These are phyloP conservation scores for Pleurostoma richardsiae DNA, from an alignment of 2,329 filamentous ascomycete species.

Conservation along the genomic window DNA sequence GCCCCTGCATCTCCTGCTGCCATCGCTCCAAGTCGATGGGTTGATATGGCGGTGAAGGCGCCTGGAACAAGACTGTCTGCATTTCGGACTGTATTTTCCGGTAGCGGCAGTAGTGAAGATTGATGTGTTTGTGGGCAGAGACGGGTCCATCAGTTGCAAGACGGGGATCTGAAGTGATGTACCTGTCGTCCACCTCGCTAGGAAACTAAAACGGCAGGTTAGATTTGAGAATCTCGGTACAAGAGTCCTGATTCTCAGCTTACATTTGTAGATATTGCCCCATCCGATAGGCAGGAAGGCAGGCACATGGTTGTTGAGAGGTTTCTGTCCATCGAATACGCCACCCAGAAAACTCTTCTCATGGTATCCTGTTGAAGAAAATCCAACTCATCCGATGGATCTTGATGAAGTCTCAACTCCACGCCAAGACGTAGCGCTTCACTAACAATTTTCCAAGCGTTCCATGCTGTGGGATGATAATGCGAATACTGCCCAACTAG, in stretches of 20 bases:
- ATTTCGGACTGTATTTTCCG: constrained; percentile 4
- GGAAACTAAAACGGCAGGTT: background rate
- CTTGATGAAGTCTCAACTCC: constrained; percentile 4
- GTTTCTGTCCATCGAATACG: constrained; percentile 7
- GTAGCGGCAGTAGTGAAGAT: constrained; percentile 2
- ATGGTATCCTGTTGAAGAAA: constrained; percentile 3
- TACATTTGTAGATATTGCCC: constrained; percentile 3
- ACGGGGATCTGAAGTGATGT: background rate
- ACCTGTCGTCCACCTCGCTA: constrained; percentile 3
- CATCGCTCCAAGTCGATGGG: constrained; percentile 1
- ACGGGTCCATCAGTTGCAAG: background rate
- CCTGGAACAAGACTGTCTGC: constrained; percentile 1
- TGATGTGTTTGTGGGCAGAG: background rate
- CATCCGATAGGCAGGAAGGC: constrained; percentile 4
- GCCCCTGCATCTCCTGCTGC: constrained; percentile 3
- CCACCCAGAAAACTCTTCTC: constrained; percentile 7
- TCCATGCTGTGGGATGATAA: constrained; percentile 1
- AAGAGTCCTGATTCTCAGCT: too few species aligned
- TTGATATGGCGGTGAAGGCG: background rate
- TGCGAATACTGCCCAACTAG: constrained; percentile 5
- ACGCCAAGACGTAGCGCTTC: constrained; percentile 5
- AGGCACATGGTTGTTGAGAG: background rate
- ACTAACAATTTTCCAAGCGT: constrained; percentile 3
- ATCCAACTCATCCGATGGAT: constrained; percentile 2
- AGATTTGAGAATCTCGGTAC: too few species aligned